Conservation (phyloP, 2,329 filamentous ascomycete genomes). For the Diaporthe citrichinensis region DNA sequence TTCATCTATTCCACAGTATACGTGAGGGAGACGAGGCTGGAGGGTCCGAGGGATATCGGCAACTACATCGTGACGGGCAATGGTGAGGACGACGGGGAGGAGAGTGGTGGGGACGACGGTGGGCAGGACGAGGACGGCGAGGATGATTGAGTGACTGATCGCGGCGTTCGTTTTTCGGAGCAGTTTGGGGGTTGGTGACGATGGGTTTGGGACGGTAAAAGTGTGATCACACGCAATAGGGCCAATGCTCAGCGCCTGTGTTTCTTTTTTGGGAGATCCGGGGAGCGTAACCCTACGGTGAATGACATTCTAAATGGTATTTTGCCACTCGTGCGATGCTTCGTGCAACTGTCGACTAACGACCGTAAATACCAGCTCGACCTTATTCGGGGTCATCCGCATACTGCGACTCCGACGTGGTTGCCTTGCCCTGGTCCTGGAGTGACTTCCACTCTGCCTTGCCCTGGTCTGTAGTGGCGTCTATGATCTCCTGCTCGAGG, state of each 20-base stretch:
- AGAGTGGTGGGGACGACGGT: not conserved
- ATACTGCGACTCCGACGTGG: constrained; percentile 40
- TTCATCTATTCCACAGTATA: constrained; percentile 20
- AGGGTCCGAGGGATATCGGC: constrained; percentile 33
- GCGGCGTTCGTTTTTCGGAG: not conserved
- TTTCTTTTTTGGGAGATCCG: not conserved
- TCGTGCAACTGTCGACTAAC: not conserved
- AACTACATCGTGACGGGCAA: not conserved
- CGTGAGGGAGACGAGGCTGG: constrained; percentile 20
- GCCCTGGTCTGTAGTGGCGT: constrained; percentile 92
- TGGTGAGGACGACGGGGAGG: not conserved
- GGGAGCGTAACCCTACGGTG: not conserved
- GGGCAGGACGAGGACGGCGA: constrained; percentile 34
- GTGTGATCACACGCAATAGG: not conserved
- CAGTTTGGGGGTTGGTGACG: not conserved
- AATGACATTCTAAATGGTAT: constrained; percentile 4
- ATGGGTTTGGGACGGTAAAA: not conserved
- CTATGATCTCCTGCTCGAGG: constrained; percentile 92
- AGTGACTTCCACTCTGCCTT: constrained; percentile 83
- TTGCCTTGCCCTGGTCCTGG: constrained; percentile 57
- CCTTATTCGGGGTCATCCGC: constrained; percentile 42
- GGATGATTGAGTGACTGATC: not conserved
- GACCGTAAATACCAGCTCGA: not conserved
- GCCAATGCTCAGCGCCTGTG: not conserved
- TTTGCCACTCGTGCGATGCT: constrained; percentile 19